Base-by-base conservation (phyloP, 2,329 filamentous ascomycete species). In the Cercospora sojina region DNA sequence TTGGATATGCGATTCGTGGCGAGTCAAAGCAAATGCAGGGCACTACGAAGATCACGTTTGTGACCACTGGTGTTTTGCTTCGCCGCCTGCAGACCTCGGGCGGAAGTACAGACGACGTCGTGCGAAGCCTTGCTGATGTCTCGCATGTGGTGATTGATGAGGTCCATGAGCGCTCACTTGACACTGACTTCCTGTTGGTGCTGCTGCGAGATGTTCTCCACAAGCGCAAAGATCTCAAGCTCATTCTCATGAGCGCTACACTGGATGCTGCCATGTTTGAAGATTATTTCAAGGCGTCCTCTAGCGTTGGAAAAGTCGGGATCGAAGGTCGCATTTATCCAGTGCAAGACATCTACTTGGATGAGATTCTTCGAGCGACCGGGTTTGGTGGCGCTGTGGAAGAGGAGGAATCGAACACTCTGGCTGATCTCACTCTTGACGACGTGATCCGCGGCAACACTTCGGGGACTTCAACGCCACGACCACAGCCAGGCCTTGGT, bases 61-160 rank as follows among this genome's bases (percentile, higher is more conserved):
- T 97, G 68, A 99, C 94, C 0, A 97, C 94, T 9, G 94, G 94
- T 87, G 93, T 99, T 2, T 82, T 99, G 41, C 85, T 99, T 18
- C 85, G 95, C 68, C 88, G 93, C 12, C 84, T 99, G n/a, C 95
- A 99, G 79, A 95, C 91, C 0, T 93, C 92, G 3, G 92, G 92
- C 59, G 91, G 91, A 5, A 86, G 87, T 31, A 87, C 90, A 12
- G 90, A 93, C 25, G 92, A 96, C 75, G 88, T 97, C 0, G 86
- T 91, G 61, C 86, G 90, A 20, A 92, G 93, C 43, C 80, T 99
- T 56, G 91, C 91, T 5, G 92, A 97, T 78, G 90, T 99, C 69
- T 97, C 91, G 72, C 95, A 99, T 76, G 88, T 99, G 7, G 91
- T 98, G 18, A 93, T 98, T 53, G 94, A 99, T 76, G 94, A 99